These are phyloP conservation scores for Vitellaria paradoxa DNA, from an alignment of 179 eudicot species.

Conservation along the genomic window DNA sequence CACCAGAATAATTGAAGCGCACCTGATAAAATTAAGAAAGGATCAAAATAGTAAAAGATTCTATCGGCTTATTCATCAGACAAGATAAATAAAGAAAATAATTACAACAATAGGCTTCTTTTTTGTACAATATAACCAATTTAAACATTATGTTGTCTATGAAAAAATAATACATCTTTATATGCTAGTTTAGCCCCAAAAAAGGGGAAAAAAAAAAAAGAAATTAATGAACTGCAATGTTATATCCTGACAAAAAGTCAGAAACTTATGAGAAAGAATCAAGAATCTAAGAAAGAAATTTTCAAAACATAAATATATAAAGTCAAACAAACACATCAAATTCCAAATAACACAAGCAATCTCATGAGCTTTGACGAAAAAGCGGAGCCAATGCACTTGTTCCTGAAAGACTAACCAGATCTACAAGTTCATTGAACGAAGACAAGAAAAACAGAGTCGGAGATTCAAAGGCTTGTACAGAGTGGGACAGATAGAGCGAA, in stretches of 20 bases:
- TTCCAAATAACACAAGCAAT: not conserved
- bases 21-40: not conserved
- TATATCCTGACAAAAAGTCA: not conserved
- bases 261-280: not conserved
- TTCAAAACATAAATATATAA: not conserved
- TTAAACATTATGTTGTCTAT: not conserved
- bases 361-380: not conserved
- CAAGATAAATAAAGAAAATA: not conserved
- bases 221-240: not conserved
- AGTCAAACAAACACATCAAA: slow-evolving; percentile 6
- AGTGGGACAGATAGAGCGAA: not conserved
- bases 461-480: not conserved
- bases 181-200: not conserved
- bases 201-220: too few relatives aligned
- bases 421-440: slow-evolving; percentile 13
- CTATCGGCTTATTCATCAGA: not conserved
- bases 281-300: slow-evolving; percentile 18
- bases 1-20: not conserved
- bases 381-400: not conserved
- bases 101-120: not conserved
- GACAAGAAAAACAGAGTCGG: not conserved
- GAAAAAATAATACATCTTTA: not conserved
- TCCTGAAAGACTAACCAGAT: slow-evolving; percentile 28
- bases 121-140: not conserved
- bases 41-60: not conserved